Conservation (phyloP, 1,284 basidiomycete genomes). For the Salmacisia buchloeana region DNA sequence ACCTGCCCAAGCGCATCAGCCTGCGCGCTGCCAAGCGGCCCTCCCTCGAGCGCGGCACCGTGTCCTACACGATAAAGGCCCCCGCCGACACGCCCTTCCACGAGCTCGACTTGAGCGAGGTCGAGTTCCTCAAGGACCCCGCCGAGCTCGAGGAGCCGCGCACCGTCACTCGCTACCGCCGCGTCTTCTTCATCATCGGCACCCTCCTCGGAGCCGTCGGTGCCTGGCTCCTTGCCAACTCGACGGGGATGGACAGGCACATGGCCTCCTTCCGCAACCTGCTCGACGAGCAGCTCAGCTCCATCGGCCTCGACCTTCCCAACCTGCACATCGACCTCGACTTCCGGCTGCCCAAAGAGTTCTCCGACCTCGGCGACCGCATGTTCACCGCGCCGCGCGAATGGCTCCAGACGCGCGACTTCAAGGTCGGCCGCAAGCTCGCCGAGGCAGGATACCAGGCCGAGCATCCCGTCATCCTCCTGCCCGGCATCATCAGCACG, state of each 20-base stretch:
- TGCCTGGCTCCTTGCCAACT: slow-evolving; percentile 27
- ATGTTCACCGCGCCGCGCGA: slow-evolving; percentile 34
- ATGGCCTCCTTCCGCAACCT: slow-evolving; percentile 24
- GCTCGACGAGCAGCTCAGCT: slow-evolving; percentile 39
- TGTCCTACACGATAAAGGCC: slow-evolving; percentile 28
- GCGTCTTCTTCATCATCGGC: slow-evolving; percentile 37
- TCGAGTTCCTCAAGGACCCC: slow-evolving; percentile 27
- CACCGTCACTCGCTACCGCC: slow-evolving; percentile 33
- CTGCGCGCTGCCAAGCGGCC: neutral
- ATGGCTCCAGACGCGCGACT: slow-evolving; percentile 46
- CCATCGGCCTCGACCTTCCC: slow-evolving; percentile 30
- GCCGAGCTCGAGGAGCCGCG: slow-evolving; percentile 16
- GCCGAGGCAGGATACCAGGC: slow-evolving; percentile 28
- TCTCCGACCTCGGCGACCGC: slow-evolving; percentile 39
- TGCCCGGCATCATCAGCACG: slow-evolving; percentile 46
- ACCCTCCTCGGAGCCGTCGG: slow-evolving; percentile 30
- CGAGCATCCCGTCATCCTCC: slow-evolving; percentile 45
- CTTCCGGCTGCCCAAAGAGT: slow-evolving; percentile 29
- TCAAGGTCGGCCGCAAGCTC: slow-evolving; percentile 36
- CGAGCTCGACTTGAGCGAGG: slow-evolving; percentile 40
- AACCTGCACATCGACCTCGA: slow-evolving; percentile 29
- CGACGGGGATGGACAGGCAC: slow-evolving; percentile 33
- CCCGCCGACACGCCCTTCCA: slow-evolving; percentile 39
- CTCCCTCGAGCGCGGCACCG: neutral
- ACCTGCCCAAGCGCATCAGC: neutral